phyloP scores from a whole-genome alignment of 495 filamentous ascomycete species.

The Peziza echinospora region DNA sequence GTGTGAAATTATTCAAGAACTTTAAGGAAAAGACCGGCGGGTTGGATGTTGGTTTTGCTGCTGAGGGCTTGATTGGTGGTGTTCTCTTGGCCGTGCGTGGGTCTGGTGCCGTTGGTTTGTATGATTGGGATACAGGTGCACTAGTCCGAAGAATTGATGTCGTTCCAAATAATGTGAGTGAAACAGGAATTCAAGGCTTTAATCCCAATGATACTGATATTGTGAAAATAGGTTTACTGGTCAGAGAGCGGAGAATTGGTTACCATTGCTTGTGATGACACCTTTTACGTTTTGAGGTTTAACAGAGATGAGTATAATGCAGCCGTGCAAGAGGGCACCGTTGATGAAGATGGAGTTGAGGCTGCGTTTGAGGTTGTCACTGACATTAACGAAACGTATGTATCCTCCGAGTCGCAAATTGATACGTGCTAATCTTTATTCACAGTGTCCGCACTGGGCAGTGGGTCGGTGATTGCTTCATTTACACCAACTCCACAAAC shows the following conservation, averaged over 20 bases:
- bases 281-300: slow-evolving; percentile 83
- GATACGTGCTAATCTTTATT: background rate
- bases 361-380: slow-evolving; percentile 90
- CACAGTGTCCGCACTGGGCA: slow-evolving; percentile 69
- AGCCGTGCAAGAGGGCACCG: slow-evolving; percentile 54
- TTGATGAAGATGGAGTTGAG: slow-evolving; percentile 93
- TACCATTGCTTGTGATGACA: slow-evolving; percentile 80
- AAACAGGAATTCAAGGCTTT: background rate
- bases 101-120: slow-evolving; percentile 83
- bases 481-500: slow-evolving; percentile 94
- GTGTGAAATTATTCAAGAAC: slow-evolving; percentile 91
- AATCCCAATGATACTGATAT: slow-evolving; percentile 30
- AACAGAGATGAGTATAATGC: slow-evolving; percentile 68
- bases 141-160: slow-evolving; percentile 90
- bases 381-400: slow-evolving; percentile 72
- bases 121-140: slow-evolving; percentile 80
- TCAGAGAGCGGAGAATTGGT: slow-evolving; percentile 89
- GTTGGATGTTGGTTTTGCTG: slow-evolving; percentile 87
- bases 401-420: background rate
- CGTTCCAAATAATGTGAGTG: slow-evolving; percentile 52
- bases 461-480: slow-evolving; percentile 97
- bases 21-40: slow-evolving; percentile 83
- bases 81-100: slow-evolving; percentile 88
- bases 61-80: slow-evolving; percentile 75
- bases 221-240: slow-evolving; percentile 58